These are phyloP conservation scores for Helianthus annuus DNA, from an alignment of 129 eudicot genomes.

Conservation along the genomic window DNA sequence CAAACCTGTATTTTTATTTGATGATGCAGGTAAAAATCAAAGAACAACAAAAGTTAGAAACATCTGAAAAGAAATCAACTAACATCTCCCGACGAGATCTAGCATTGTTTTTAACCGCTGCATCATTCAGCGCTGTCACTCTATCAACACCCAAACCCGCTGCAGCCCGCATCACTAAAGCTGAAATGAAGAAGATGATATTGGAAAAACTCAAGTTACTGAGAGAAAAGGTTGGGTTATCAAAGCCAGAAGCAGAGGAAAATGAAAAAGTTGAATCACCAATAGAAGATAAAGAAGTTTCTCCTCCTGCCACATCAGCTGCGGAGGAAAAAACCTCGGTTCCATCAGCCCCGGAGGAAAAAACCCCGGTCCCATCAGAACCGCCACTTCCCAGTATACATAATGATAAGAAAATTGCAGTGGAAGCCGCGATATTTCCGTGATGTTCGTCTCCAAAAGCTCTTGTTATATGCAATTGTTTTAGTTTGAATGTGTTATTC, in stretches of 20 bases:
- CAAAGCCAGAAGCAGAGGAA: conserved; percentile 41
- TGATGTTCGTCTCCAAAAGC: conserved; percentile 12
- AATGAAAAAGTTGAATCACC: conserved; percentile 23
- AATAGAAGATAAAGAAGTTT: conserved; percentile 16
- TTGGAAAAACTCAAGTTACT: conserved; percentile 55
- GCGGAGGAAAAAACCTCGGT: conserved; percentile 1
- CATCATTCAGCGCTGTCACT: conserved; percentile 41
- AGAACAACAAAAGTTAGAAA: conserved; percentile 33
- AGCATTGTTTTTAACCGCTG: conserved; percentile 44
- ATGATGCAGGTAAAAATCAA: conserved; percentile 45
- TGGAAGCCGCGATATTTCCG: conserved; percentile 38
- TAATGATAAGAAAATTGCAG: conserved; percentile 27
- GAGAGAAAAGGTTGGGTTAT: conserved; percentile 56
- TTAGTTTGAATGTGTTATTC: conserved; percentile 9
- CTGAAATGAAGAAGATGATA: conserved; percentile 52
- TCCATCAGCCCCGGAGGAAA: too few species aligned
- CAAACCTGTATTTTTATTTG: background rate
- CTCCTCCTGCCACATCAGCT: conserved; percentile 24
- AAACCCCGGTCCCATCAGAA: conserved; percentile 11
- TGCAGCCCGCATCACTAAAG: conserved; percentile 50
- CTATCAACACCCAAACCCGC: conserved; percentile 46
- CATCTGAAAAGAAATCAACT: conserved; percentile 14
- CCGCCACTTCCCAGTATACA: conserved; percentile 38
- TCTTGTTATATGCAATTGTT: conserved; percentile 10
- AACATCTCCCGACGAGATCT: conserved; percentile 52